Base-by-base conservation (phyloP, 2,329 filamentous ascomycete genomes). In the Apiospora kogelbergensis region DNA sequence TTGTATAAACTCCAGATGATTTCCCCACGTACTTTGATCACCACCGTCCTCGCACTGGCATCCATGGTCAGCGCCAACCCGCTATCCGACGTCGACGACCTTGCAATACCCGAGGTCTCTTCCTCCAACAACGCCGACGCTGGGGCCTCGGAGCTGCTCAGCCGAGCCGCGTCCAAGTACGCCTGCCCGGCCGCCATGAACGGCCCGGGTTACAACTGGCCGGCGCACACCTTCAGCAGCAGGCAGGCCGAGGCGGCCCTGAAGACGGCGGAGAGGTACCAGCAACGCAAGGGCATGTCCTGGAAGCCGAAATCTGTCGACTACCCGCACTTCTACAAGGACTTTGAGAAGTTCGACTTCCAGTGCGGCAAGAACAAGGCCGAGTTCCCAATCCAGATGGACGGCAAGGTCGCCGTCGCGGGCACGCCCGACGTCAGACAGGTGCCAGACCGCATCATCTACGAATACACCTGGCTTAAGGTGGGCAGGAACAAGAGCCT, bases 381-480 rank as follows among this genome's bases (percentile, higher is more conserved):
- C 33, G 63, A 65, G 40, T 65, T 65, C 63, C 30, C 40, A 10
- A 44, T 65, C 63, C 11, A 3, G 17, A 20, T n/a, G 17, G 42
- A 30, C 63, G 63, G 63, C 37, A 24, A 45, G 63, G 37, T 20
- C n/a, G 20, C 3, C 6, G 22, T 22, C 22, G n/a, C 20, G 63
- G 40, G 41, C 37, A 11, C 11, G 40, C 9, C 40, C 10, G 40
- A 44, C 63, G 22, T 41, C 63, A 7, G 1, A 3, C 1, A 7
- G 2, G 11, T 65, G 2, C 63, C 63, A 22, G 63, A 65, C 41
- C 63, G 63, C 41, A 40, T 65, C 22, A 40, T 65, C 37, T 65
- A 41, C 63, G 63, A 65, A 40, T 65, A 26, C 40, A 13, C 2
- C 1, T 30, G 42, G 40, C n/a, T n/a, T n/a, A n/a, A n/a, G n/a